phyloP scores from a whole-genome alignment of 2,329 filamentous ascomycete species.

The Alternaria dauci region DNA sequence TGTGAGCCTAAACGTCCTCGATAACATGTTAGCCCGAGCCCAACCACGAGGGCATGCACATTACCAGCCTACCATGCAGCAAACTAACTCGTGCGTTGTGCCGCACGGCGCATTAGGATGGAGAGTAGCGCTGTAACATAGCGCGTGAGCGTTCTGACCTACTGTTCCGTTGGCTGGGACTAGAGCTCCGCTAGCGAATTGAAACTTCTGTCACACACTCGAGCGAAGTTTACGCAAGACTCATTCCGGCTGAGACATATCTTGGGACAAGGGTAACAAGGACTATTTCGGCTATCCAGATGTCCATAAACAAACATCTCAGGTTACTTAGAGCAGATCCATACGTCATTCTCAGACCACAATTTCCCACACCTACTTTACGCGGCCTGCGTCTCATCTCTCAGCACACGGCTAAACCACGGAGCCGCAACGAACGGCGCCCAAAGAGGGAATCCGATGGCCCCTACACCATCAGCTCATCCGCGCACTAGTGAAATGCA shows the following conservation, averaged over 20 bases:
- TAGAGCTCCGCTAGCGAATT: slow-evolving; percentile 5
- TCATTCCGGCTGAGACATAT: slow-evolving; percentile 1
- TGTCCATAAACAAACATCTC: neutral
- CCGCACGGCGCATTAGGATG: neutral
- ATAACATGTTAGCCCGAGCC: slow-evolving; percentile 6
- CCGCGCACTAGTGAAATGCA: slow-evolving; percentile 15
- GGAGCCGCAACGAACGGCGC: slow-evolving; percentile 12
- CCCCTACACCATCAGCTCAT: slow-evolving; percentile 7
- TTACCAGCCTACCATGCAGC: neutral
- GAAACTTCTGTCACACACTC: slow-evolving; percentile 6
- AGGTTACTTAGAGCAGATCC: neutral
- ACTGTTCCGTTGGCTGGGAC: slow-evolving; percentile 1
- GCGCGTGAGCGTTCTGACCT: neutral
- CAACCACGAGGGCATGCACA: slow-evolving; percentile 15
- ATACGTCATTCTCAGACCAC: slow-evolving; percentile 7
- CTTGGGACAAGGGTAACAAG: neutral
- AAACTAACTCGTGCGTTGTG: neutral
- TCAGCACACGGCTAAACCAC: slow-evolving; percentile 11
- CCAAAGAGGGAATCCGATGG: slow-evolving; percentile 10
- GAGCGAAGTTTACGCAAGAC: neutral
- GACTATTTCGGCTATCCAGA: slow-evolving; percentile 2
- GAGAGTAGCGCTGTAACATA: neutral
- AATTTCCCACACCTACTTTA: slow-evolving; percentile 6
- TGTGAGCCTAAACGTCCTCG: slow-evolving; percentile 1
- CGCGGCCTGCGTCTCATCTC: slow-evolving; percentile 5